Base-by-base conservation (phyloP, 495 filamentous ascomycete species). In the Penicillium subrubescens region DNA sequence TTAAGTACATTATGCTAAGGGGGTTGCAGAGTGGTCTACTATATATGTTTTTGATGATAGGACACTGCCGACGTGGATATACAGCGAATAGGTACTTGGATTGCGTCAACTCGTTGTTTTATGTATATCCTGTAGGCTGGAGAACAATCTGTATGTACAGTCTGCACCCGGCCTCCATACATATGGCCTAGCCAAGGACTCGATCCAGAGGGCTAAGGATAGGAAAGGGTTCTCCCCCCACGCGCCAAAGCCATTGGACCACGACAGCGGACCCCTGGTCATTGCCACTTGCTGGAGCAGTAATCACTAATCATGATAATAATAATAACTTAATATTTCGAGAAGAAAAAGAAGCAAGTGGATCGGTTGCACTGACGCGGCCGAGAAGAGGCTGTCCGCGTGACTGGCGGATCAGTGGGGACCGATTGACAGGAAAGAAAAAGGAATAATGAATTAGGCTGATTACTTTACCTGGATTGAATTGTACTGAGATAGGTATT, bases 361-460 rank as follows among this genome's bases (percentile, higher is more conserved):
- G 52, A 69, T 63, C 53, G 15, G 39, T 60, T 51, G 59, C 63
- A 59, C 52, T 60, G 57, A 65, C 57, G 58, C 63, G 54, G 48
- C 50, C 35, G 23, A 39, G 56, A 59, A 56, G n/a, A n/a, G 23
- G 54, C 54, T 33, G 52, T 46, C 68, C 76, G 75, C 75, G 76
- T 80, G 77, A 80, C 76, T 72, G 59, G 74, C 67, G 62, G 70
- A 75, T 79, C 75, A 66, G 61, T 65, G 64, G 69, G 55, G 57
- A 53, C 53, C 27, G 29, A 44, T 59, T 43, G 57, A 44, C 29
- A 29, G 57, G 11, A 14, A 41, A 34, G 37, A 3, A 25, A 17
- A 23, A 23, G 4, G 21, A 25, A 10, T 8, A 44, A n/a, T 6
- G 37, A 17, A 41, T 7, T 33, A 33, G 31, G 31, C 31, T 33